These are phyloP conservation scores for Keithomyces neogunnii DNA, from an alignment of 2,329 filamentous ascomycete genomes.

Conservation along the genomic window DNA sequence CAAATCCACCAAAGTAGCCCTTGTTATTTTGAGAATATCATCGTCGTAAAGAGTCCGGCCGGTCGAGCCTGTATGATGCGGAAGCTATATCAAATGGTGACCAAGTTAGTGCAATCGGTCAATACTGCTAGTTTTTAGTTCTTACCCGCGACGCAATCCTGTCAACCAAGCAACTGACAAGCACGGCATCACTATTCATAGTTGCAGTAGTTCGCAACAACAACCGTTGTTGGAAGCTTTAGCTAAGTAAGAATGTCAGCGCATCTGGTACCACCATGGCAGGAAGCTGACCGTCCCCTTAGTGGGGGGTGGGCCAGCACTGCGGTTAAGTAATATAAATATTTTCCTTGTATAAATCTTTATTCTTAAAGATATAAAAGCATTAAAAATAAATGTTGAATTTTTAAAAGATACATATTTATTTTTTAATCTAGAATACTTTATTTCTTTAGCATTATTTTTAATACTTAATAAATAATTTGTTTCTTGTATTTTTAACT, in stretches of 20 bases:
- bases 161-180: conserved; percentile 54
- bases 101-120: background rate
- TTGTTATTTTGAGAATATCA: conserved; percentile 52
- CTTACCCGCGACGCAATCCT: conserved; percentile 53
- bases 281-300: no score
- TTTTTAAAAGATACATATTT: no score
- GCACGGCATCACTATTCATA: conserved; percentile 52
- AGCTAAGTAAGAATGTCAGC: background rate
- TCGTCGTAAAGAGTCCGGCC: conserved; percentile 33
- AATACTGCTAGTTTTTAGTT: background rate
- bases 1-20: conserved; percentile 52
- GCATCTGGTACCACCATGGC: background rate
- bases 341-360: no score
- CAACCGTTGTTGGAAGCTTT: no score
- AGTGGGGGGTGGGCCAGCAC: no score
- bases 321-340: no score
- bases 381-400: no score
- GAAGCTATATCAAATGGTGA: conserved; percentile 6
- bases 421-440: no score
- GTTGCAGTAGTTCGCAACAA: background rate
- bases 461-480: no score
- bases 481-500: no score
- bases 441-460: no score
- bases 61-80: conserved; percentile 8
- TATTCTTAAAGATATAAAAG: no score